Evolutionary conservation across 768 basidiomycete species (phyloP).

Genomic region (Russula ochroleuca): DNA sequence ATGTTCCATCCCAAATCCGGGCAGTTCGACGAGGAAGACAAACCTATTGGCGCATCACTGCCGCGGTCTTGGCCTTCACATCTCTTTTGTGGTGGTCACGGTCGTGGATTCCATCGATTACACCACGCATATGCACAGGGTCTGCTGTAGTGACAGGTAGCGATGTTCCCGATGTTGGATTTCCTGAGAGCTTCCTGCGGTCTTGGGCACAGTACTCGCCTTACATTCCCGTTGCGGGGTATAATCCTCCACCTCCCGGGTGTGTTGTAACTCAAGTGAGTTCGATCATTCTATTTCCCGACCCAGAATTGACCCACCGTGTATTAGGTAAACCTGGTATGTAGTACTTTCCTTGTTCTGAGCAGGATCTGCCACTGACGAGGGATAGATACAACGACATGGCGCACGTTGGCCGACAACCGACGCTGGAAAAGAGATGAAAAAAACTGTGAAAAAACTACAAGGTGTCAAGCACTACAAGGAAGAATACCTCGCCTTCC

Average conservation of each 20-base stretch:
- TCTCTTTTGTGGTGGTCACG: constrained; percentile 9
- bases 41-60: background rate
- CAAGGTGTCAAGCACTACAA: constrained; percentile 43
- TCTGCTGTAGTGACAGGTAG: constrained; percentile 31
- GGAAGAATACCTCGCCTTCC: constrained; percentile 51
- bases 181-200: constrained; percentile 16
- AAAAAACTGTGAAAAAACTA: constrained; percentile 50
- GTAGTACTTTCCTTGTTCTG: constrained; percentile 25
- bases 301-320: background rate
- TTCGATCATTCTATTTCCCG: background rate
- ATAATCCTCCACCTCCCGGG: constrained; percentile 42
- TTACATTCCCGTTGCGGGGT: constrained; percentile 47
- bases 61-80: background rate
- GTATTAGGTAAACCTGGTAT: constrained; percentile 56
- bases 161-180: constrained; percentile 17
- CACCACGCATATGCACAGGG: constrained; percentile 34
- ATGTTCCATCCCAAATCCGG: background rate
- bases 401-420: constrained; percentile 73
- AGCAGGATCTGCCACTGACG: background rate
- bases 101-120: background rate
- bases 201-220: constrained; percentile 62
- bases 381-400: constrained; percentile 66
- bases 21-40: background rate
- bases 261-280: constrained; percentile 57
- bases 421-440: constrained; percentile 43